Conservation (phyloP, 2,329 filamentous ascomycete species). For the Fusarium sp. region DNA sequence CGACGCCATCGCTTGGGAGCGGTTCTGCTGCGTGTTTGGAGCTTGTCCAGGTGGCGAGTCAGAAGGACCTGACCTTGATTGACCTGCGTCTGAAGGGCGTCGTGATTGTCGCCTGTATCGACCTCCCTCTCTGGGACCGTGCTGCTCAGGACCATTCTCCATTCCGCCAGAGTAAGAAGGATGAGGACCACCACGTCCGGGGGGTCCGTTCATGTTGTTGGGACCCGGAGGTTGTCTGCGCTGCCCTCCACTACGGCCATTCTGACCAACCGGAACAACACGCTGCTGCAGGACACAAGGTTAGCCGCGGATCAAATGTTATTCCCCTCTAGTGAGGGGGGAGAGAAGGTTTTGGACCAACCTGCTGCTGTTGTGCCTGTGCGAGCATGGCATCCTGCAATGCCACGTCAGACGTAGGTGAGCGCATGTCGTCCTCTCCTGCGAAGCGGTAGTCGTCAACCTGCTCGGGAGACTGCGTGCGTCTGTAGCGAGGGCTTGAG, state of each 20-base stretch:
- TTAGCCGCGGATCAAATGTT: constrained; percentile 29
- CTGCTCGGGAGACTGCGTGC: constrained; percentile 40
- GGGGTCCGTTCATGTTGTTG: constrained; percentile 20
- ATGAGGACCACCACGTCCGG: constrained; percentile 23
- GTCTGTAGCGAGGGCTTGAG: constrained; percentile 40
- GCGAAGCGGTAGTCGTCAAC: constrained; percentile 40
- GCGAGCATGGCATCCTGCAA: constrained; percentile 46
- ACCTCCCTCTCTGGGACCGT: constrained; percentile 28
- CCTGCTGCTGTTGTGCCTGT: constrained; percentile 45
- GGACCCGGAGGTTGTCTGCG: constrained; percentile 34
- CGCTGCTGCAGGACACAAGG: constrained; percentile 30
- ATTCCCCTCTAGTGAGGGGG: not conserved
- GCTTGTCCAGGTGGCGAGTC: constrained; percentile 21
- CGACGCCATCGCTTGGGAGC: constrained; percentile 23
- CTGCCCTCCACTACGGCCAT: constrained; percentile 33
- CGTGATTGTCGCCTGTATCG: constrained; percentile 42
- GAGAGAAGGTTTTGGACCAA: constrained; percentile 13
- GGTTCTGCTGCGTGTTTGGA: constrained; percentile 34
- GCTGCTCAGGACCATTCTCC: constrained; percentile 33
- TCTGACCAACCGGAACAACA: constrained; percentile 42
- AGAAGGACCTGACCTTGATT: constrained; percentile 9
- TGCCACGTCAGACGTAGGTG: constrained; percentile 44
- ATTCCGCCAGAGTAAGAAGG: constrained; percentile 36
- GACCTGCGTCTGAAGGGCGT: constrained; percentile 37
- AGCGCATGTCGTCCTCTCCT: constrained; percentile 40